These are phyloP conservation scores for Trichoderma sp. DNA, from an alignment of 2,329 filamentous ascomycete species.

Conservation along the genomic window DNA sequence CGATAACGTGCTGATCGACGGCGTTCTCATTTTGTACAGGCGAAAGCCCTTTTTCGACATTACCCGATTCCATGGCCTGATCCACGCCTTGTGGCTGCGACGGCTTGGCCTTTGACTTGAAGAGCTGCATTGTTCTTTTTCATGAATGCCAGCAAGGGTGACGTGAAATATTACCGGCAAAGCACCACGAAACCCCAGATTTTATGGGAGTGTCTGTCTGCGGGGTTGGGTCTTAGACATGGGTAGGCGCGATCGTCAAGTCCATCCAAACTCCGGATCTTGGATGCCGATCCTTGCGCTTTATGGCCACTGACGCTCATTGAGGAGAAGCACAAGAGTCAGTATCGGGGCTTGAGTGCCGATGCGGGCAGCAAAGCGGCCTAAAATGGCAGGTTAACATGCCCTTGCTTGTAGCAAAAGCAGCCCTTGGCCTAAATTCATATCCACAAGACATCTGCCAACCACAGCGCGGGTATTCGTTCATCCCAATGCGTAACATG, in stretches of 20 bases:
- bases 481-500: not conserved
- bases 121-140: not conserved
- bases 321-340: not conserved
- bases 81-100: not conserved
- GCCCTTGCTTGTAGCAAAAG: not conserved
- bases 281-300: slow-evolving; percentile 11
- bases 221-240: slow-evolving; percentile 14
- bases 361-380: not conserved
- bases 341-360: slow-evolving; percentile 3
- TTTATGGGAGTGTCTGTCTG: slow-evolving; percentile 12
- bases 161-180: not conserved
- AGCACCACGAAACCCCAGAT: slow-evolving; percentile 12
- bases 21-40: slow-evolving; percentile 5
- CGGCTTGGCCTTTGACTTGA: not conserved
- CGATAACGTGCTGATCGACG: slow-evolving; percentile 30
- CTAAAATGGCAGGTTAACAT: not conserved
- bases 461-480: not conserved
- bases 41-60: slow-evolving; percentile 5
- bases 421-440: not conserved
- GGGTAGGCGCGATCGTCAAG: not conserved
- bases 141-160: not conserved
- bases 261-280: not conserved
- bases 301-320: not conserved
- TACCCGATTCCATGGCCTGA: not conserved
- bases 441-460: not conserved